Base-by-base conservation (phyloP, 805 yeast species). In the Cyberlindnera samutprakarnensis region DNA sequence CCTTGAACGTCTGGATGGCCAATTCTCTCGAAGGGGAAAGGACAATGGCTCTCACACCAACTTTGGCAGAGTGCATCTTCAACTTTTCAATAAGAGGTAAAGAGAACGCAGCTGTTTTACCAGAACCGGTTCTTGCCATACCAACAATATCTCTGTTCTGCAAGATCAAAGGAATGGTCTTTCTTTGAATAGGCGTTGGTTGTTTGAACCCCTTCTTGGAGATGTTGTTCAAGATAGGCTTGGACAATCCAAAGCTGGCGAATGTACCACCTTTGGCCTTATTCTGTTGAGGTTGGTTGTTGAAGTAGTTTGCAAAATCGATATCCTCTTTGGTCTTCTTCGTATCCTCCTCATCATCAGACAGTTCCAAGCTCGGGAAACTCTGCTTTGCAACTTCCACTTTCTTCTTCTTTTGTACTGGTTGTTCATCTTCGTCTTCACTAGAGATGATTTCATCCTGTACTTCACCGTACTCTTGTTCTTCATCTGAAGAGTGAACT, bases 71-170 rank as follows among this genome's bases (percentile, higher is more conserved):
- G 54, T 90, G 96, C 2, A 75, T 58, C 55, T 84, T 85, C 45
- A 90, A 66, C 51, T 73, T 78, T 47, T 92, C 96, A 42, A 92
- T 68, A 64, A 92, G 68, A 4, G 99, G 99, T 33, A 92, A 61
- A 14, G 85, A 72, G 54, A 92, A 92, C 1, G 98, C 97, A 7
- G 98, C 98, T 1, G 99, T 92, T 54, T 92, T 92, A 68, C 99
- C 99, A 17, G 95, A 84, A 49, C 99, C 99, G 0, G 99, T 92
- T 52, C 99, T 72, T 12, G 99, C 99, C 99, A 92, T 92, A 53
- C 96, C 99, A 12, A 92, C 98, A 25, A 92, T 94, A 60, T 92
- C 98, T 51, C 94, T 70, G 34, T 76, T 81, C 28, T 82, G 85
- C 63, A 92, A 64, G 37, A 92, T 78, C 34, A 87, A 65, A 0